Conservation (phyloP, 306 rosid genomes). For the Prunus mume region DNA sequence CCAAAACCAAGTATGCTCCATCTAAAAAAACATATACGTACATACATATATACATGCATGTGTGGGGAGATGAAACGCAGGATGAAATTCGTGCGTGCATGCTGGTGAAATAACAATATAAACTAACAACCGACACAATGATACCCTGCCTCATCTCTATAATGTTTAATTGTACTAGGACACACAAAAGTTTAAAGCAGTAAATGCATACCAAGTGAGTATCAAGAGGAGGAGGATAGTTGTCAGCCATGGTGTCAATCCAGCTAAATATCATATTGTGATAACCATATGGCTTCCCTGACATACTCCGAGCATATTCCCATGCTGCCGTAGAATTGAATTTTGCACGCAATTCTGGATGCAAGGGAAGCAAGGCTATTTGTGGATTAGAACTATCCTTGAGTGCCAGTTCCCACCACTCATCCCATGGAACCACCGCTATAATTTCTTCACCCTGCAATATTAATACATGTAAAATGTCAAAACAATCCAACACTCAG, state of each 20-base stretch:
- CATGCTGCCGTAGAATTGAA: conserved; percentile 90
- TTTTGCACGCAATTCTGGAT: conserved; percentile 67
- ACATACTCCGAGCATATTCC: conserved; percentile 92
- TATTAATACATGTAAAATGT: conserved; percentile 1
- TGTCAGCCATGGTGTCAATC: conserved; percentile 94
- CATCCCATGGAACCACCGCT: conserved; percentile 88
- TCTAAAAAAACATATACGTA: background rate
- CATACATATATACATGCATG: background rate
- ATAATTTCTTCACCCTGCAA: conserved; percentile 94
- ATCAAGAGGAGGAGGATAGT: conserved; percentile 99
- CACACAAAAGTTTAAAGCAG: background rate
- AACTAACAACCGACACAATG: background rate
- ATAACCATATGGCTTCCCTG: conserved; percentile 98
- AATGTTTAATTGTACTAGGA: background rate
- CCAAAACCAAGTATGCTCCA: background rate
- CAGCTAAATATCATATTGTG: conserved; percentile 99
- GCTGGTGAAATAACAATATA: background rate
- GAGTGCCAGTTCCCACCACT: conserved; percentile 90
- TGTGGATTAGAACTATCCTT: conserved; percentile 92
- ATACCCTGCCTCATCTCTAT: conserved; percentile 1
- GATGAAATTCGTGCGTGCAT: background rate
- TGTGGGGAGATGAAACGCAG: background rate
- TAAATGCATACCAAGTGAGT: conserved; percentile 80
- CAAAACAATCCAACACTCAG: background rate
- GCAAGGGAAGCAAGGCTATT: conserved; percentile 92